Base-by-base conservation (phyloP, 129 eudicot genomes). In the Glebionis coronaria region DNA sequence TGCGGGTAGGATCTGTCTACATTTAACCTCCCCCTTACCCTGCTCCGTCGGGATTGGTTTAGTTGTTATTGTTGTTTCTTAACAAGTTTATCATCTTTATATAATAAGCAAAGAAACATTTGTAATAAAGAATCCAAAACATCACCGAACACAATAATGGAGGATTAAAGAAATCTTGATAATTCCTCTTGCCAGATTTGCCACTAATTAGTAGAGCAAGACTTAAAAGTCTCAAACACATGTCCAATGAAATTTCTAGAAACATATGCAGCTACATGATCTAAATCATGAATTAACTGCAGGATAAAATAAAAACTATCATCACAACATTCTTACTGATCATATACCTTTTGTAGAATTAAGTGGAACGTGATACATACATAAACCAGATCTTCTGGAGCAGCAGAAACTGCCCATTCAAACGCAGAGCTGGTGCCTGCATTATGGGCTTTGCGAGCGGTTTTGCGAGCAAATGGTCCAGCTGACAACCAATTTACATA, bases 401-500 rank as follows among this genome's bases (percentile, higher is more conserved):
- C 65, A 79, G 95, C 95, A 75, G 93, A 53, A 40, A 83, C 69
- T 12, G 99, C 95, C 97, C 97, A 94, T 77, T 94, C 95, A 57
- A 68, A 86, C 65, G 91, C 84, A 76, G 82, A 76, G 53, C 47
- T 86, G 69, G 87, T 65, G 69, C 78, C 83, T 27, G 81, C 50
- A 58, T 81, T 81, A 76, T 81, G 80, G 59, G 76, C 31, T 82
- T 74, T 77, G 58, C 97, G 88, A 75, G 92, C 95, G 89, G 84
- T 8, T 80, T 70, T 47, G 73, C 81, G 25, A 23, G 25, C 25
- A 23, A 2, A 67, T 38, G 90, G 80, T 67, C 99, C 99, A 78
- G 90, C 89, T 70, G 99, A 89, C 78, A 94, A 65, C 97, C 99
- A 94, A 63, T 76, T 82, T 60, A 90, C 83, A 74, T 80, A 94